Evolutionary conservation across 306 rosid species (phyloP).

Genomic region (Malus asiatica): DNA sequence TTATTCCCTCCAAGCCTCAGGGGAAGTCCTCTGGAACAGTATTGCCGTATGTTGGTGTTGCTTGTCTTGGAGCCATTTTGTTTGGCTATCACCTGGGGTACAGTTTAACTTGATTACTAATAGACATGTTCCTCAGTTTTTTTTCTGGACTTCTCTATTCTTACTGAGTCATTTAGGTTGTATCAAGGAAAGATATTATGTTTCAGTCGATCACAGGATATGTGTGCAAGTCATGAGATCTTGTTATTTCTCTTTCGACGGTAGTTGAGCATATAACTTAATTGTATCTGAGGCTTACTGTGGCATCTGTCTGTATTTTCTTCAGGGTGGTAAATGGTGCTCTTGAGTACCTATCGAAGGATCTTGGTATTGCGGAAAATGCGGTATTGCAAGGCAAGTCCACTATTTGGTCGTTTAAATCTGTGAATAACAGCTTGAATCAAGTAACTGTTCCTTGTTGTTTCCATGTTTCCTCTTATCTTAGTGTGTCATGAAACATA

Average conservation of each 20-base stretch:
- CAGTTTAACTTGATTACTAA: not conserved
- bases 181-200: not conserved
- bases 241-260: not conserved
- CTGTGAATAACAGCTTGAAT: not conserved
- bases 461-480: not conserved
- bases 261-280: not conserved
- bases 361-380: conserved; percentile 75
- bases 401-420: not conserved
- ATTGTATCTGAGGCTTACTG: conserved; percentile 11
- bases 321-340: conserved; percentile 91
- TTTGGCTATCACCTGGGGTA: conserved; percentile 99
- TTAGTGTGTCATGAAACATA: not conserved
- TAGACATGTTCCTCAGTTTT: conserved; percentile 15
- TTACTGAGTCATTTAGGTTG: not conserved
- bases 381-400: conserved; percentile 62
- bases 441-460: not conserved
- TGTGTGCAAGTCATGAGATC: not conserved
- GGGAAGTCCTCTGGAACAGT: conserved; percentile 77
- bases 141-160: not conserved
- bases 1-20: conserved; percentile 35
- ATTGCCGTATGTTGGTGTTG: conserved; percentile 84
- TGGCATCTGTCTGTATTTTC: conserved; percentile 12
- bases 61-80: conserved; percentile 90
- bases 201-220: not conserved
- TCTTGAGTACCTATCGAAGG: conserved; percentile 85